phyloP scores from a whole-genome alignment of 805 yeast genomes.

The Starmerella vaccinii region DNA sequence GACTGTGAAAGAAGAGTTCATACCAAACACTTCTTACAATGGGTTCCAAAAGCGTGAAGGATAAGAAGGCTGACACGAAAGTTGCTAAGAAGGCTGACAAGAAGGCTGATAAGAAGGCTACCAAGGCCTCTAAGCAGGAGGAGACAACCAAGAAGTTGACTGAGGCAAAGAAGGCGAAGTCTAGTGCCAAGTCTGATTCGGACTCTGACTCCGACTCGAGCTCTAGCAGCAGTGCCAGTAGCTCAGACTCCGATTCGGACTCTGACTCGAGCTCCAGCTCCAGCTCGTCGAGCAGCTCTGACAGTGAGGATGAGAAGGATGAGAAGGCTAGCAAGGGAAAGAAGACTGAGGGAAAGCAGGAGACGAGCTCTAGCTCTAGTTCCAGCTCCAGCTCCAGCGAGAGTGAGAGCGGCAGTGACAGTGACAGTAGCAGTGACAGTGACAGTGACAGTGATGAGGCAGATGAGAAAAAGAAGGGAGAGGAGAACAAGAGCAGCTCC shows the following conservation, averaged over 20 bases:
- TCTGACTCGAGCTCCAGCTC: slow-evolving; percentile 30
- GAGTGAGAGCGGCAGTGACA: not conserved
- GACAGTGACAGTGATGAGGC: slow-evolving; percentile 8
- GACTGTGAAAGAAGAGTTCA: not conserved
- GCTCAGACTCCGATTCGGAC: slow-evolving; percentile 20
- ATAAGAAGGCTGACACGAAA: slow-evolving; percentile 16
- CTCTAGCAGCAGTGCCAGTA: slow-evolving; percentile 23
- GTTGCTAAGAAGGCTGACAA: slow-evolving; percentile 14
- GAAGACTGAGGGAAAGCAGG: too few species aligned
- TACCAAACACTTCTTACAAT: slow-evolving; percentile 7
- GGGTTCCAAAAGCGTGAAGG: slow-evolving; percentile 17
- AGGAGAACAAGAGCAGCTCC: slow-evolving; percentile 22
- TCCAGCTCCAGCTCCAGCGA: not conserved
- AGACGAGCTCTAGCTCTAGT: slow-evolving; percentile 20
- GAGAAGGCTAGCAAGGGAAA: slow-evolving; percentile 6
- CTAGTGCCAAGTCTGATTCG: slow-evolving; percentile 7
- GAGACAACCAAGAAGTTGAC: slow-evolving; percentile 13
- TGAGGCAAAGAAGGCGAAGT: slow-evolving; percentile 4
- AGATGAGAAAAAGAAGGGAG: slow-evolving; percentile 25
- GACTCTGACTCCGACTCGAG: slow-evolving; percentile 22
- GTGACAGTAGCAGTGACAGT: not conserved
- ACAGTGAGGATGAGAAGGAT: not conserved
- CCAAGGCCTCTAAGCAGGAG: slow-evolving; percentile 17
- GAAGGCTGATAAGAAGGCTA: slow-evolving; percentile 13
- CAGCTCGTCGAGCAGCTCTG: slow-evolving; percentile 18